Evolutionary conservation across 2,329 filamentous ascomycete species (phyloP).

Genomic region (Fusarium longipes): DNA sequence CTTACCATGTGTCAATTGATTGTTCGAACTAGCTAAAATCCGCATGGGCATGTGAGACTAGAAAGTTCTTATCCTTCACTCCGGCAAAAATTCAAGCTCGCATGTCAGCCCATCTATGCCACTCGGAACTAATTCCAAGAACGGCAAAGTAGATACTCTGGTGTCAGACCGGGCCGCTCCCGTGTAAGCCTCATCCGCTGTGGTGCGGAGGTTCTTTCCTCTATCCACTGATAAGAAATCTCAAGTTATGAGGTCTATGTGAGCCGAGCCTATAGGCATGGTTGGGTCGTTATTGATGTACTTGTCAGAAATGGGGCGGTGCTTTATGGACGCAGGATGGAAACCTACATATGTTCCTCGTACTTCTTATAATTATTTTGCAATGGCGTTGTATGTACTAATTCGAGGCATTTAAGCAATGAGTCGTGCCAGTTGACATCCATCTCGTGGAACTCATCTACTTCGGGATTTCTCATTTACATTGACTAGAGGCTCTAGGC

Average conservation of each 20-base stretch:
- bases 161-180: conserved; percentile 32
- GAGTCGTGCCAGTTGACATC: neutral
- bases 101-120: neutral
- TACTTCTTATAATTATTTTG: neutral
- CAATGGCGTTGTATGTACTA: neutral
- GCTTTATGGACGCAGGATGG: neutral
- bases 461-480: neutral
- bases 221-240: neutral
- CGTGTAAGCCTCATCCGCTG: conserved; percentile 16
- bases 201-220: conserved; percentile 2
- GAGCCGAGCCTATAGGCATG: neutral
- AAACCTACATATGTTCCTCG: neutral
- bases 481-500: neutral
- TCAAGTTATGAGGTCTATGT: neutral
- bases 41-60: conserved; percentile 4
- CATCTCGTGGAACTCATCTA: neutral
- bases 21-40: neutral
- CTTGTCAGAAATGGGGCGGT: neutral
- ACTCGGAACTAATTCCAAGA: conserved; percentile 15
- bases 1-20: neutral
- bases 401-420: neutral
- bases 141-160: neutral
- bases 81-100: neutral
- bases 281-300: neutral
- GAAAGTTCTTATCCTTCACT: neutral